phyloP scores from a whole-genome alignment of 1,284 basidiomycete species.

The Malassezia arunalokei region DNA sequence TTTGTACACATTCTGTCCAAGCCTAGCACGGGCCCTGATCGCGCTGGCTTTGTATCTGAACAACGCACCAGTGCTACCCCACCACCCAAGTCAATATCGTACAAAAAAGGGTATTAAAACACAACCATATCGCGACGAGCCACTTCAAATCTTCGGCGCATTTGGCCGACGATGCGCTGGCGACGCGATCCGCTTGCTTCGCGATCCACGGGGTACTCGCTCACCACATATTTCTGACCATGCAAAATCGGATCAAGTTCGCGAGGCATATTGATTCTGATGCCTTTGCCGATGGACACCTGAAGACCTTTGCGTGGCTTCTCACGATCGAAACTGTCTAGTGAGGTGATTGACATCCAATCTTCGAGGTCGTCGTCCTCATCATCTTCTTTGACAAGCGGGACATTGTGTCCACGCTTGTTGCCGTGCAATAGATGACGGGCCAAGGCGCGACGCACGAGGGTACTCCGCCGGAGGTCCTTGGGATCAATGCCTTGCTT shows the following conservation, averaged over 20 bases:
- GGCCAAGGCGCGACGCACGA: slow-evolving; percentile 27
- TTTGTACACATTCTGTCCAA: too few relatives aligned
- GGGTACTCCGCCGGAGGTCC: slow-evolving; percentile 19
- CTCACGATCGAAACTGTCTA: slow-evolving; percentile 14
- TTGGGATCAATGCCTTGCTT: slow-evolving; percentile 17
- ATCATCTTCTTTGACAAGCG: slow-evolving; percentile 9
- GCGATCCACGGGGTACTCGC: slow-evolving; percentile 37
- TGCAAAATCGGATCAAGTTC: slow-evolving; percentile 26
- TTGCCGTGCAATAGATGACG: slow-evolving; percentile 33
- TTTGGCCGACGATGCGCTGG: slow-evolving; percentile 30
- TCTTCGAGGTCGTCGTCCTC: slow-evolving; percentile 15
- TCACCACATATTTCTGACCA: slow-evolving; percentile 34
- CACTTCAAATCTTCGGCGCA: slow-evolving; percentile 37
- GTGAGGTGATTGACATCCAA: slow-evolving; percentile 21
- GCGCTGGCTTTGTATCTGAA: too few relatives aligned
- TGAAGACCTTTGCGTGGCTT: slow-evolving; percentile 13
- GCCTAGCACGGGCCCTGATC: too few relatives aligned
- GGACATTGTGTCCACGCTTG: slow-evolving; percentile 23
- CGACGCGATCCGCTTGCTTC: slow-evolving; percentile 26
- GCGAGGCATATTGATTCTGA: slow-evolving; percentile 28
- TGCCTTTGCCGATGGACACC: slow-evolving; percentile 26
- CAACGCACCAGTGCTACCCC: too few relatives aligned
- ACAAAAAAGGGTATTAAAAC: slow-evolving; percentile 16
- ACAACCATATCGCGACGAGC: slow-evolving; percentile 39
- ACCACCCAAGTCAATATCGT: too few relatives aligned